Conservation (phyloP, 805 yeast genomes). For the Starmerella apicola region DNA sequence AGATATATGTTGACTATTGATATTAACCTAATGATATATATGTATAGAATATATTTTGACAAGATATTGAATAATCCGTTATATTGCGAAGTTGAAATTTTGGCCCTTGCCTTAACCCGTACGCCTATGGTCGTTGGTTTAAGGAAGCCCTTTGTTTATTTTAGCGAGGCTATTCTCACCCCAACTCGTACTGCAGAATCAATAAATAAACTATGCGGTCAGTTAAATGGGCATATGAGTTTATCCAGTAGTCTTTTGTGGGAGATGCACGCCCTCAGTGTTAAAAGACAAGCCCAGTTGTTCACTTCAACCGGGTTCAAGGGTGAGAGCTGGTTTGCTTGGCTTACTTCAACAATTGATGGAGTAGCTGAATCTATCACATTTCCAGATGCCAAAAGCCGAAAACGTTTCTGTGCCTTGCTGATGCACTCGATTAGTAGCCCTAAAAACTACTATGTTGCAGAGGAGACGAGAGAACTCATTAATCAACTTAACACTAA, state of each 20-base stretch:
- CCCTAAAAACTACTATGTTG: conserved; percentile 16
- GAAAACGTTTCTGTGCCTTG: conserved; percentile 1
- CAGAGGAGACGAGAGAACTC: conserved; percentile 11
- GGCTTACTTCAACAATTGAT: conserved; percentile 12
- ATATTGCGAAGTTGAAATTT: too few species aligned
- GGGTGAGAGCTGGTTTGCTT: conserved; percentile 11
- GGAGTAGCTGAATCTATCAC: conserved; percentile 6
- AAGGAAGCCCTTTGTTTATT: conserved; percentile 19
- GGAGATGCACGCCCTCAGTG: conserved; percentile 16
- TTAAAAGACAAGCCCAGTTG: conserved; percentile 15
- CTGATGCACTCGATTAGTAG: conserved; percentile 8
- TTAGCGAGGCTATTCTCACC: conserved; percentile 20
- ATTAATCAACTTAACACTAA: conserved; percentile 8
- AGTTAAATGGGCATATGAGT: conserved; percentile 3
- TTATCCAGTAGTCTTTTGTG: conserved; percentile 6
- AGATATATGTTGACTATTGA: too few species aligned
- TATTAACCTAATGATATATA: too few species aligned
- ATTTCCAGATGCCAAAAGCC: not conserved
- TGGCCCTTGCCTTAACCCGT: too few species aligned
- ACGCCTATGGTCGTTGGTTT: too few species aligned
- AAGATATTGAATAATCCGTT: too few species aligned
- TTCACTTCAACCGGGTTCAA: conserved; percentile 7
- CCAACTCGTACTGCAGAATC: conserved; percentile 4
- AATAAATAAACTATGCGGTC: conserved; percentile 1
- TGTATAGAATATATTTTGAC: too few species aligned